phyloP scores from a whole-genome alignment of 2,329 filamentous ascomycete species.

The Lecanoromycetidae sp. region DNA sequence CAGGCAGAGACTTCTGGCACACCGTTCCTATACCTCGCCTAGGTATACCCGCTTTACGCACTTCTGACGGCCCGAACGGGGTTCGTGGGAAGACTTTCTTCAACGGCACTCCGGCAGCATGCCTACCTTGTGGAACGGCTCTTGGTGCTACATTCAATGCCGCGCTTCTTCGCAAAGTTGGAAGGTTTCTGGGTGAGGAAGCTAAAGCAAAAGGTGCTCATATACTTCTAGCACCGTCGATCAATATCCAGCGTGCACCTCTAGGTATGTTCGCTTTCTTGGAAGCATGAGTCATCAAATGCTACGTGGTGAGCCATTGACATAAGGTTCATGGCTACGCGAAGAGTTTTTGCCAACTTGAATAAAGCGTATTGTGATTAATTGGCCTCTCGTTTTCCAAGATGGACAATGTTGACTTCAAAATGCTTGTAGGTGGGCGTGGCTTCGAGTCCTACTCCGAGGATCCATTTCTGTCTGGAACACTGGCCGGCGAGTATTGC shows the following conservation, averaged over 20 bases:
- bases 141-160: conserved; percentile 71
- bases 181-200: conserved; percentile 59
- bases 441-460: conserved; percentile 84
- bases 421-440: too few species aligned
- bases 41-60: conserved; percentile 49
- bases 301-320: too few species aligned
- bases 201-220: conserved; percentile 61
- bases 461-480: conserved; percentile 65
- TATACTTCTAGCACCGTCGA: conserved; percentile 62
- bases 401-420: too few species aligned
- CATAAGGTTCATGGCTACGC: too few species aligned
- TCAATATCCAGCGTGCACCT: conserved; percentile 71
- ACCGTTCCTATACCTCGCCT: conserved; percentile 48
- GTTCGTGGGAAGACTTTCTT: conserved; percentile 58
- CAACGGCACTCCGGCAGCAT: conserved; percentile 56
- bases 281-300: too few species aligned
- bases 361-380: too few species aligned
- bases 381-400: too few species aligned
- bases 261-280: too few species aligned
- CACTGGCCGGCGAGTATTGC: conserved; percentile 59
- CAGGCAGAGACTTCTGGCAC: conserved; percentile 58
- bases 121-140: conserved; percentile 68
- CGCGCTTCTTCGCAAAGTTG: conserved; percentile 55
- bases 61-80: conserved; percentile 59
- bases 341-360: too few species aligned